phyloP scores from a whole-genome alignment of 208 protist species.

The Leishmania braziliensis region DNA sequence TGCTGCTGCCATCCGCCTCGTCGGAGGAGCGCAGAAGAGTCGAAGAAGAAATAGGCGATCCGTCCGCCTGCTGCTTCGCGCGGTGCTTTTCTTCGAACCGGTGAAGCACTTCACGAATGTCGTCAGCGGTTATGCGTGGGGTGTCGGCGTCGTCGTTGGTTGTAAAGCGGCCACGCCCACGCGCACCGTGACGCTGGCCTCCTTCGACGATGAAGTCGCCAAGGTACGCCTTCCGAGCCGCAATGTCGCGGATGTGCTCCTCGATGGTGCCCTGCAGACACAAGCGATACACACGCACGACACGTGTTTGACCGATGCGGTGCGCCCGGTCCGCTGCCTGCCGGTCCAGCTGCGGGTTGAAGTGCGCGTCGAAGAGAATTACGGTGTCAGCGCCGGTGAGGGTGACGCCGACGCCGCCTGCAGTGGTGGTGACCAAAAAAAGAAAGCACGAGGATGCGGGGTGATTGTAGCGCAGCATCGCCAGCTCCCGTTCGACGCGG shows the following conservation, averaged over 20 bases:
- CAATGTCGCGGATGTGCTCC: constrained; percentile 94
- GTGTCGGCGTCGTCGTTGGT: neutral
- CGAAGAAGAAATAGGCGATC: neutral
- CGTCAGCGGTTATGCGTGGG: constrained; percentile 37
- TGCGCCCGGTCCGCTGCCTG: constrained; percentile 96
- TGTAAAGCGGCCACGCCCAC: neutral
- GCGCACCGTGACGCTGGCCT: constrained; percentile 17
- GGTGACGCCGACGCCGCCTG: constrained; percentile 98
- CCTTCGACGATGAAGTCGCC: constrained; percentile 93
- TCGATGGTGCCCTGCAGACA: constrained; percentile 95
- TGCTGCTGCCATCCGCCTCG: neutral
- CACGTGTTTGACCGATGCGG: constrained; percentile 95
- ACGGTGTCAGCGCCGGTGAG: constrained; percentile 96
- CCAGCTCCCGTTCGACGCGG: constrained; percentile 86
- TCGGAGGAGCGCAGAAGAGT: neutral
- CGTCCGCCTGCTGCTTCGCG: neutral
- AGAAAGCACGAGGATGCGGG: constrained; percentile 89
- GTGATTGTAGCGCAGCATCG: constrained; percentile 95
- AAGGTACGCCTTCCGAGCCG: constrained; percentile 92
- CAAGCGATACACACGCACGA: constrained; percentile 96
- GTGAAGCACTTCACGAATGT: constrained; percentile 62
- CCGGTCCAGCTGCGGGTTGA: constrained; percentile 98
- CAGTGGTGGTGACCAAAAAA: constrained; percentile 97
- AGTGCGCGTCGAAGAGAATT: constrained; percentile 97
- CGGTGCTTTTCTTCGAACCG: constrained; percentile 22